These are phyloP conservation scores for Nymphaea thermarum DNA, from an alignment of 164 flowering plant species.

Conservation along the genomic window DNA sequence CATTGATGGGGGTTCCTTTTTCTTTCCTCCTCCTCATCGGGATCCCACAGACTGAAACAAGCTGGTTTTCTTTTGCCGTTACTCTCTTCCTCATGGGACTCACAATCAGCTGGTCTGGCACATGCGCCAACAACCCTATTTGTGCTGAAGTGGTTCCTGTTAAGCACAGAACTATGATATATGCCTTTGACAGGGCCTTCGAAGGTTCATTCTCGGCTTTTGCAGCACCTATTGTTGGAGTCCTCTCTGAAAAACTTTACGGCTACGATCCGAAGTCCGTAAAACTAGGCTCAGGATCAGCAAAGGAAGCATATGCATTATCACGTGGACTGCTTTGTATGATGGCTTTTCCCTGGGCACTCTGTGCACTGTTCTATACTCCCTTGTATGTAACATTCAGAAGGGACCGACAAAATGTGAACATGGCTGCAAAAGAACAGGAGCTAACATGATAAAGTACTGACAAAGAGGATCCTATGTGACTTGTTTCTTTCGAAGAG, in stretches of 20 bases:
- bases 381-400: slow-evolving; percentile 55
- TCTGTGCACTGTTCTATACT: slow-evolving; percentile 74
- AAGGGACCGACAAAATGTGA: slow-evolving; percentile 65
- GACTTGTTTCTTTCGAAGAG: too few species aligned
- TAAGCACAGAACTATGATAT: slow-evolving; percentile 89
- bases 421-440: slow-evolving; percentile 40
- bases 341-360: slow-evolving; percentile 81
- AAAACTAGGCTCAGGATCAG: slow-evolving; percentile 46
- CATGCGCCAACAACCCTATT: slow-evolving; percentile 81
- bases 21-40: slow-evolving; percentile 59
- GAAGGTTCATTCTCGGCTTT: slow-evolving; percentile 88
- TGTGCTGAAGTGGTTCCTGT: slow-evolving; percentile 94
- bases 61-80: slow-evolving; percentile 40
- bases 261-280: slow-evolving; percentile 72
- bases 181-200: slow-evolving; percentile 93
- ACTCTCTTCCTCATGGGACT: slow-evolving; percentile 85
- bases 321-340: slow-evolving; percentile 81
- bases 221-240: slow-evolving; percentile 94
- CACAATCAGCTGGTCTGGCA: slow-evolving; percentile 82
- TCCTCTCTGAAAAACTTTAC: slow-evolving; percentile 73
- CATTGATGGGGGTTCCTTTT: slow-evolving; percentile 94
- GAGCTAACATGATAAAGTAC: slow-evolving; percentile 14
- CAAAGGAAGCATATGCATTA: slow-evolving; percentile 61
- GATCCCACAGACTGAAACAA: slow-evolving; percentile 60
- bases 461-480: too few species aligned